Conservation (phyloP, 164 flowering plant genomes). For the Taxillus chinensis region DNA sequence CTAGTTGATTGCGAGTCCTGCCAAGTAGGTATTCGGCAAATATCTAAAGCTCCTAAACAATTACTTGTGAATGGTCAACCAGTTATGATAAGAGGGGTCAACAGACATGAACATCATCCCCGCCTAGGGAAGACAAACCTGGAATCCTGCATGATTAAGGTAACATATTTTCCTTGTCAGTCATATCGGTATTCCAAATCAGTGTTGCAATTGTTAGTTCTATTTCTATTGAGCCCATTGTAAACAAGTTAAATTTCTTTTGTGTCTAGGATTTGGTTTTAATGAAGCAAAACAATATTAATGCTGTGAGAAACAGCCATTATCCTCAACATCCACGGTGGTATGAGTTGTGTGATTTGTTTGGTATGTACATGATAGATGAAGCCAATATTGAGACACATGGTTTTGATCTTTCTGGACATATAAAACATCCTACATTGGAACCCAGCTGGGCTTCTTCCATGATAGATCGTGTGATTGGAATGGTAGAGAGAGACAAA, state of each 20-base stretch:
- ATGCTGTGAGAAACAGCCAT: conserved; percentile 97
- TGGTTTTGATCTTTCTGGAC: conserved; percentile 53
- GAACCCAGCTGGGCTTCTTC: conserved; percentile 78
- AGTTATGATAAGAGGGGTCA: conserved; percentile 79
- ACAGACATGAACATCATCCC: conserved; percentile 98
- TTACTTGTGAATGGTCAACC: conserved; percentile 85
- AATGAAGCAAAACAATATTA: conserved; percentile 90
- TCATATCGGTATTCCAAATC: neutral
- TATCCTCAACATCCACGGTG: conserved; percentile 97
- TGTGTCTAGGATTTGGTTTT: conserved; percentile 70
- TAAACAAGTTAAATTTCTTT: conserved; percentile 5
- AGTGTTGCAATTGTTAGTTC: neutral
- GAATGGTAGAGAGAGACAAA: conserved; percentile 99
- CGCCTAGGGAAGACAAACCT: conserved; percentile 87
- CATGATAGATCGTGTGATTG: conserved; percentile 88
- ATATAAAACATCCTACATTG: conserved; percentile 67
- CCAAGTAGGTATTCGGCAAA: conserved; percentile 73
- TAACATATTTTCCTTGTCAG: conserved; percentile 10
- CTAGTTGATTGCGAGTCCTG: conserved; percentile 90
- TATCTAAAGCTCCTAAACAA: conserved; percentile 78
- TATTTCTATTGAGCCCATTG: conserved; percentile 1
- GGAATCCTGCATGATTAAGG: conserved; percentile 95
- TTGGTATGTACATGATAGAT: conserved; percentile 96
- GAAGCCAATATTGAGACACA: conserved; percentile 99
- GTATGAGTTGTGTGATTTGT: conserved; percentile 92